Evolutionary conservation across 139 green algal genomes (phyloP), one percentile per base, ranked within the genome.

Genomic region (Pseudopediastrum boryanum): DNA sequence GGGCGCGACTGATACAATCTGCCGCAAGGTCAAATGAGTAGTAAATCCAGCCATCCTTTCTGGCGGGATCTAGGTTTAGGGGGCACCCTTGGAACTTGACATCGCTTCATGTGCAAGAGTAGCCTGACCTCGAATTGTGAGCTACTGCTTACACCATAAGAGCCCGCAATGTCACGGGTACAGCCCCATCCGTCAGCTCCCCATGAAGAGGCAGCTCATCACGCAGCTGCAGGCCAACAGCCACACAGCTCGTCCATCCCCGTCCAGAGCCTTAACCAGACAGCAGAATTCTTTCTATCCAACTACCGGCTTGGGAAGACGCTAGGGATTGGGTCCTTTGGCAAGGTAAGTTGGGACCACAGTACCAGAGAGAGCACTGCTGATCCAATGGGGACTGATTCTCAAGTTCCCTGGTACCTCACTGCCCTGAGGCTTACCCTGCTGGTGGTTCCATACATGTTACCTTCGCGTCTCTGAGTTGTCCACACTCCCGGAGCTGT

Each of bases 271-370:
- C 72, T 84, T 33, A 83, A 70, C 66, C 75, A 84, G 58, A 69
- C 52, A 46, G 89, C 93, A 31, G 93, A 97, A 31, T 95, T 95
- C 81, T 96, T 97, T 74, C 80, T 99, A 12, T 91, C 89, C 23
- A 99, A 99, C 74, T 99, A 99, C 79, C 80, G 96, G 8, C 86
- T 99, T 23, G 96, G 95, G 3, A 98, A 98, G 81, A 99, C 96
- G 36, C 86, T 99, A 13, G 96, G 96, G n/a, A 98, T 99, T 25
- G 96, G 96, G 2, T 98, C 93, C 0, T 99, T 99, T 80, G 96
- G 96, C 67, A 99, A 99, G 91, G 95, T 94, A 51, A 0, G 79
- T 75, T 13, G 3, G 65, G 31, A 39, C 12, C 16, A 63, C 1
- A 6, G 54, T 27, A 63, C 27, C 54, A 63, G 21, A 36, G n/a